Base-by-base conservation (phyloP, 2,329 filamentous ascomycete species). In the Clarireedia monteithiana region DNA sequence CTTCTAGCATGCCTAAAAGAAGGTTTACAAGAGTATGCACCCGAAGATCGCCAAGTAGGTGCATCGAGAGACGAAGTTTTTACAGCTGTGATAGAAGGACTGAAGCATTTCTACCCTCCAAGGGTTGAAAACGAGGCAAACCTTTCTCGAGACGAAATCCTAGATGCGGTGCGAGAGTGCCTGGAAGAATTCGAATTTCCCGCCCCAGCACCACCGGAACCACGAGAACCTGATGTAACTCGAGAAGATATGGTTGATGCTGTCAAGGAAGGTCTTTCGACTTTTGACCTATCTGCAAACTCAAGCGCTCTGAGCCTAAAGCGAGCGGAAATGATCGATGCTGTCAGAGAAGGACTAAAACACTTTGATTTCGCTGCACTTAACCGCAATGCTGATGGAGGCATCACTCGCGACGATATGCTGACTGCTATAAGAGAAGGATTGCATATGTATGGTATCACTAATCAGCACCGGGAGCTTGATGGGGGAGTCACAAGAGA, bases 61-160 rank as follows among this genome's bases (percentile, higher is more conserved):
- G 84, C 88, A 1, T 90, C 86, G 4, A 85, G 88, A 61, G 90
- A 95, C 2, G 90, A 96, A 66, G 87, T 96, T 23, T 86, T 91
- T 65, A 80, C 85, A 49, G 91, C 90, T 34, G 86, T 97, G 12
- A 83, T 90, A n/a, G 87, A 92, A 64, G 91, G 89, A 9, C 74
- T 96, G 53, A 86, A 91, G 68, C 83, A 91, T 67, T 94, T 92
- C 67, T 79, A 81, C 1, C 86, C 89, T 1, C 89, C 90, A 0
- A 77, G 82, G 54, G 79, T 91, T 5, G 83, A 90, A 48, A 82
- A 83, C 0, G 82, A 88, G 30, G 78, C 84, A 34, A 34, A 34
- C 0, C 77, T 92, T 50, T 89, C 91, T 0, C 81, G 86, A 47
- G 89, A 95, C 51, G 91, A 96, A 64, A 85, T 96, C 23, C 79